Evolutionary conservation across 192 early-diverging fungal species (phyloP), one percentile per base, ranked within the genome.

Genomic region (Podila clonocystis): DNA sequence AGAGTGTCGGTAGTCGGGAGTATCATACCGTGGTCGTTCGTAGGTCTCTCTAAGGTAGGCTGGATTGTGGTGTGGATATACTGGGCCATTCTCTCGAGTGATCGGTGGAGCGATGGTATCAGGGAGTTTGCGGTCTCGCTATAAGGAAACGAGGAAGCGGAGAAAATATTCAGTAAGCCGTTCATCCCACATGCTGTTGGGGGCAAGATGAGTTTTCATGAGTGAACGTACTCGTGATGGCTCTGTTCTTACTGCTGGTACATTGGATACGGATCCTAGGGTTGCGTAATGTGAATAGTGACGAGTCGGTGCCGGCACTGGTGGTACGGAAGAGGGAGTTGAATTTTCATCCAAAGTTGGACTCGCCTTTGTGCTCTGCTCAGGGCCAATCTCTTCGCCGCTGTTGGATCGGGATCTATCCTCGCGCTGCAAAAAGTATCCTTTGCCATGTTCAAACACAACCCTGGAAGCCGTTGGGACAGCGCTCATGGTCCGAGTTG

Each of bases 371-470:
- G 52, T 26, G 2, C 0, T 55, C 52, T 55, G 5, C 8, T 55
- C 52, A n/a, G 52, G 24, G 52, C 24, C 24, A 26, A 24, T 55
- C 12, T 55, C 52, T 55, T 55, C 52, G 30, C 26, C 67, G 8
- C 58, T 58, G 24, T 24, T 65, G 1, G 75, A 58, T 11, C 70
- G 71, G 28, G 33, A 29, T 7, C 65, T 41, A 9, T 61, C 45
- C 19, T 80, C 71, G 19, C 70, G 77, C 62, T 80, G 77, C 13
- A 80, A 36, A 41, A 71, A 80, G 29, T 59, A 73, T 9, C 77
- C 77, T 49, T 80, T 80, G 30, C 70, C 77, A 59, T 72, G 77
- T 48, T 80, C 77, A 65, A 80, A 80, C 30, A 80, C 71, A 12
- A 80, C 77, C 4, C 77, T 70, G 15, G 77, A 80, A 17, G 66